Percentiles rank a stretch among this genome's conserved stretches.
Conservation (phyloP, 1,284 basidiomycete genomes). For the Acaromyces ingoldii region DNA sequence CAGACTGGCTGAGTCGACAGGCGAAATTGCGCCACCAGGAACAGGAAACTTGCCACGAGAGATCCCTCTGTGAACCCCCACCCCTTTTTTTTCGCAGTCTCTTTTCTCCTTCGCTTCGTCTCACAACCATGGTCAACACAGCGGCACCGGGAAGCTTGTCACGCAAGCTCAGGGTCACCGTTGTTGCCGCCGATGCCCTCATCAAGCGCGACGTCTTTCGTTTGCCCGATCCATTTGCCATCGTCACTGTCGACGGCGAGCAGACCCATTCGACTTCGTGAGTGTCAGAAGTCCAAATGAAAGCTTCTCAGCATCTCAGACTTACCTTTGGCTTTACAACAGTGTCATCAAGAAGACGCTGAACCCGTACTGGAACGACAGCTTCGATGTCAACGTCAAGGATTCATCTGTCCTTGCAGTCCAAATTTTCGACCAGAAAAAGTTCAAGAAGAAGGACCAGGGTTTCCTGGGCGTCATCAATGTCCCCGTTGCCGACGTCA, state of each 20-base stretch:
- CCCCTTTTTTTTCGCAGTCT: no score
- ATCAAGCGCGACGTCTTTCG: conserved; percentile 56
- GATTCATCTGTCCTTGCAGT: conserved; percentile 86
- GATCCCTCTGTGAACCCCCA: no score
- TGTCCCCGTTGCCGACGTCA: conserved; percentile 77
- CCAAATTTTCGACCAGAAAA: conserved; percentile 94
- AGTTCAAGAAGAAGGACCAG: conserved; percentile 91
- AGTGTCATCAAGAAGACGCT: conserved; percentile 51
- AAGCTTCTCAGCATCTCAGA: no score
- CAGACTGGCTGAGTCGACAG: no score
- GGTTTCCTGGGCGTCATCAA: conserved; percentile 93
- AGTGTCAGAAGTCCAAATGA: neutral
- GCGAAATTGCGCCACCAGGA: no score
- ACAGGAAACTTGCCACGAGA: no score
- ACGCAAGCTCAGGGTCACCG: conserved; percentile 48
- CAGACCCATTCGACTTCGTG: conserved; percentile 79
- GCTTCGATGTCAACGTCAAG: conserved; percentile 62
- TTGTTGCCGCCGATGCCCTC: conserved; percentile 49
- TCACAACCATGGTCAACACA: no score
- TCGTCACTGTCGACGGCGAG: conserved; percentile 88
- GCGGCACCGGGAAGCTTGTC: no score
- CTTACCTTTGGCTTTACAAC: neutral
- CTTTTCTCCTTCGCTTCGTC: no score
- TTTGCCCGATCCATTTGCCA: conserved; percentile 87
- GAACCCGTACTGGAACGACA: conserved; percentile 52